Percentiles rank a stretch among this genome's conserved stretches.
Evolutionary conservation across 139 green algal species (phyloP).

Genomic region (Asterochloris sp.): DNA sequence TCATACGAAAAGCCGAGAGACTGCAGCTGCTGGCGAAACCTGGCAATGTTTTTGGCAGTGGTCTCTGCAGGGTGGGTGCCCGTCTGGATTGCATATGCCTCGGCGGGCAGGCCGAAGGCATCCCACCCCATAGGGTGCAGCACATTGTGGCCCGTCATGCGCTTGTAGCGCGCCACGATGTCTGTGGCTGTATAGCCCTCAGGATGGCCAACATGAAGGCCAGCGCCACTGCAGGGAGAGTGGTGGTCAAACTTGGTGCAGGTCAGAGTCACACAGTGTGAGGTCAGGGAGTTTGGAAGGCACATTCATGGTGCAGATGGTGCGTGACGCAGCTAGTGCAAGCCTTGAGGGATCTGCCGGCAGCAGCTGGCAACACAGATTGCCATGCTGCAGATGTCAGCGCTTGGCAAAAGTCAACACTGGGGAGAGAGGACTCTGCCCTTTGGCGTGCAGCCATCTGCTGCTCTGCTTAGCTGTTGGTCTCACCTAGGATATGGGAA

Average conservation of each 20-base stretch:
- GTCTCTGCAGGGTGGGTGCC: conserved; percentile 91
- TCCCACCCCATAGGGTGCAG: conserved; percentile 99
- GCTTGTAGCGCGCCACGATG: conserved; percentile 96
- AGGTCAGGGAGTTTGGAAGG: not conserved
- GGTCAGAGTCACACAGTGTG: not conserved
- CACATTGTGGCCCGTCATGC: conserved; percentile 94
- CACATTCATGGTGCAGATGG: not conserved
- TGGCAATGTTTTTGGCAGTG: conserved; percentile 83
- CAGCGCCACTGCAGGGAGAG: conserved; percentile 54
- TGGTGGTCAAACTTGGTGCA: not conserved
- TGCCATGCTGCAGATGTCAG: not conserved
- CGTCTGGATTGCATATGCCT: conserved; percentile 97
- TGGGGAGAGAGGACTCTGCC: not conserved
- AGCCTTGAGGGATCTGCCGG: too few relatives aligned
- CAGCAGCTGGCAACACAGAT: too few relatives aligned
- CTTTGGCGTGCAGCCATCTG: not conserved
- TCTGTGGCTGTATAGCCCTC: conserved; percentile 94
- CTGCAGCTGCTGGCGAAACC: conserved; percentile 93
- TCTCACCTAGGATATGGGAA: conserved; percentile 96
- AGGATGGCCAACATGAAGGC: conserved; percentile 78
- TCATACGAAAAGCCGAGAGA: conserved; percentile 94
- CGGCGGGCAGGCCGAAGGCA: conserved; percentile 95
- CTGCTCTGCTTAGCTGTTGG: not conserved
- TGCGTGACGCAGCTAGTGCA: too few relatives aligned
- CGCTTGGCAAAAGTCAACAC: too few relatives aligned